Base-by-base conservation (phyloP, 2,329 filamentous ascomycete species). In the Zymoseptoria passerinii region DNA sequence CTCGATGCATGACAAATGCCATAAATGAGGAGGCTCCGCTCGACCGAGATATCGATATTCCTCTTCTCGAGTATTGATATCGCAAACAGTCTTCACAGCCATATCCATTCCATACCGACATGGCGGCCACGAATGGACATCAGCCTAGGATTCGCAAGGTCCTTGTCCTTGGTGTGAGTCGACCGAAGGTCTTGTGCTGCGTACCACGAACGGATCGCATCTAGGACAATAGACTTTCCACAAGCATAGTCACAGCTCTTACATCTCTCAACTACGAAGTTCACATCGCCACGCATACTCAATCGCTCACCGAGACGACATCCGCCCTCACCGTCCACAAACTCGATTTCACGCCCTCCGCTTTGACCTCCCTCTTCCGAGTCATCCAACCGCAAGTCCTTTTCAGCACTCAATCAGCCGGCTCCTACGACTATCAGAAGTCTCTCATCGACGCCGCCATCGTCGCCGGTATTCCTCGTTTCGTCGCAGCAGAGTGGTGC, bases 281-380 rank as follows among this genome's bases (percentile, higher is more conserved):
- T 3, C 63, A 68, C 29, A 57, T 61, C 29, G 53, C 56, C 6
- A 54, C 50, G 6, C 63, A 59, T 35, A 50, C 54, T 23, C 52
- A 56, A 7, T 55, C 58, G 7, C 19, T 48, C 13, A 27, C 23
- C 6, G 9, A 51, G 19, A 10, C 52, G 7, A 19, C 53, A 2
- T 23, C 29, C 2, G 20, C 52, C 13, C 16, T 66, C n/a, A 55
- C 55, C 18, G 28, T 63, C 10, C 63, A 68, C 54, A 61, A 55
- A 28, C 68, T 65, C 29, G 69, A 74, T 52, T 72, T 72, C 58
- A 67, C 71, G 9, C n/a, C 58, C 0, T 18, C 61, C 23, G 70
- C 73, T n/a, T 62, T 75, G 10, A 16, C 58, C 61, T 48, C 61
- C 55, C 50, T 71, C 8, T 61, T 67, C 52, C n/a, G 20, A 7